phyloP scores from a whole-genome alignment of 306 rosid species.

The Vigna angularis region DNA sequence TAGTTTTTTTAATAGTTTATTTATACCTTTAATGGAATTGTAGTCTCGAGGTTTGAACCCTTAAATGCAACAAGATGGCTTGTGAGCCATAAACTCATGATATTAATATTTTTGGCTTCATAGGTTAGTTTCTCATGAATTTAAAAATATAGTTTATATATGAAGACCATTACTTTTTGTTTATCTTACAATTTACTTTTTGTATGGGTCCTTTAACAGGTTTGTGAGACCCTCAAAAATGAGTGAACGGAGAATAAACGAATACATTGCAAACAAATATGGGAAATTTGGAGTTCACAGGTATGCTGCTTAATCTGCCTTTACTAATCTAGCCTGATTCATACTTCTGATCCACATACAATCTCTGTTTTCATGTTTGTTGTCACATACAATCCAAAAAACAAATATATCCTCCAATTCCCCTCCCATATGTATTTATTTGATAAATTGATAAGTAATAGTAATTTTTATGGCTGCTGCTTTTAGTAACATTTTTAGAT shows the following conservation, averaged over 20 bases:
- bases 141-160: conserved; percentile 7
- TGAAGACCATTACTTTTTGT: conserved; percentile 23
- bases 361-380: conserved; percentile 5
- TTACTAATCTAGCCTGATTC: conserved; percentile 6
- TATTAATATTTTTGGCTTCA: conserved; percentile 32
- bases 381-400: conserved; percentile 1
- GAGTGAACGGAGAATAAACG: conserved; percentile 72
- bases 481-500: not conserved
- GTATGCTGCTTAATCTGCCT: conserved; percentile 53
- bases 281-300: conserved; percentile 94
- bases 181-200: not conserved
- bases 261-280: conserved; percentile 88
- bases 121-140: conserved; percentile 15
- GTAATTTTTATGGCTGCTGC: conserved; percentile 25
- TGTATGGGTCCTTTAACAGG: conserved; percentile 57
- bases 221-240: conserved; percentile 88
- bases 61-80: conserved; percentile 15
- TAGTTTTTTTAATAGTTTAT: conserved; percentile 1
- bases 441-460: not conserved
- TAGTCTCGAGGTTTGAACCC: conserved; percentile 31
- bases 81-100: conserved; percentile 27
- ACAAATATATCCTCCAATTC: conserved; percentile 16
- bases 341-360: conserved; percentile 28
- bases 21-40: conserved; percentile 16
- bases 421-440: conserved; percentile 8